These are phyloP conservation scores for Ophiosphaerella korrae DNA, from an alignment of 2,329 filamentous ascomycete genomes.

Conservation along the genomic window DNA sequence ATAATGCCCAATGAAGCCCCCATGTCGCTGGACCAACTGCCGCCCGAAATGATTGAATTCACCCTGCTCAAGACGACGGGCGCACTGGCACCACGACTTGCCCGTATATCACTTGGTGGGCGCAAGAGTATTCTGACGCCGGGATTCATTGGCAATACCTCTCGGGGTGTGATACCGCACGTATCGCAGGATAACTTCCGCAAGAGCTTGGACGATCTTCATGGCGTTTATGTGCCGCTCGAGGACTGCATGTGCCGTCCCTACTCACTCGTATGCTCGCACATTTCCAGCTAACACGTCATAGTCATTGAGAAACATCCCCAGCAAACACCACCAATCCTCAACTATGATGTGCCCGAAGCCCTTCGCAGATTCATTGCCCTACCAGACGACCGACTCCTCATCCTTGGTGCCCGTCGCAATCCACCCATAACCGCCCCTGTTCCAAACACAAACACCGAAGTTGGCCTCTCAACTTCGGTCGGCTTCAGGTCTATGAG, in stretches of 20 bases:
- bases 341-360: conserved; percentile 53
- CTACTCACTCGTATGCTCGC: not conserved
- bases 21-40: conserved; percentile 29
- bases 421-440: conserved; percentile 76
- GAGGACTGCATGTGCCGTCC: conserved; percentile 81
- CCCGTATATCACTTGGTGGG: conserved; percentile 66
- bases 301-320: conserved; percentile 67
- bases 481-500: conserved; percentile 79
- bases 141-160: conserved; percentile 78
- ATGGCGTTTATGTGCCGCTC: conserved; percentile 77
- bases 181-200: conserved; percentile 81
- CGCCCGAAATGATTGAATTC: conserved; percentile 53
- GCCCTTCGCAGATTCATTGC: conserved; percentile 78
- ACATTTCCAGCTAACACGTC: conserved; percentile 43
- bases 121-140: conserved; percentile 78
- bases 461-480: conserved; percentile 80
- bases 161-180: conserved; percentile 84
- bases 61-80: conserved; percentile 47
- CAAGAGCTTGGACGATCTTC: conserved; percentile 64
- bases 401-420: conserved; percentile 78
- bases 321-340: conserved; percentile 57
- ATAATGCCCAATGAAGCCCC: conserved; percentile 15
- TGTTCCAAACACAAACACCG: conserved; percentile 68
- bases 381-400: conserved; percentile 66
- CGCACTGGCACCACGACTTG: conserved; percentile 65